phyloP scores from a whole-genome alignment of 257 asterid species.

The Primulina eburnea region DNA sequence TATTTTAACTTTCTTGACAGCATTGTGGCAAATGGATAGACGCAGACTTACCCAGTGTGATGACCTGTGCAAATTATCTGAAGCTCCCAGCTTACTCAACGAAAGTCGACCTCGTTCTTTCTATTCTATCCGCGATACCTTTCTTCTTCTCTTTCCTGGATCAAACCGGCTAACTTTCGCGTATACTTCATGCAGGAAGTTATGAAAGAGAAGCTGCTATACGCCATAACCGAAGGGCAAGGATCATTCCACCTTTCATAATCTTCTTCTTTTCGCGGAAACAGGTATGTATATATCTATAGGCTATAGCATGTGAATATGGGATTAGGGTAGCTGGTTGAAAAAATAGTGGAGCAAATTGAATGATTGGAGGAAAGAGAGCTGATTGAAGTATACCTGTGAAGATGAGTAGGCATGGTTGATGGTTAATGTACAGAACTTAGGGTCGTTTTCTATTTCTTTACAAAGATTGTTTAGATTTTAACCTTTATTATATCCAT shows the following conservation, averaged over 20 bases:
- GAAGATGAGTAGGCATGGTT: background rate
- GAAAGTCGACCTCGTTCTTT: constrained; percentile 42
- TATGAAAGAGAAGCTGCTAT: constrained; percentile 80
- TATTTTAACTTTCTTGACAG: constrained; percentile 47
- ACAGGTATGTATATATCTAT: constrained; percentile 15
- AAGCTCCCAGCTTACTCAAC: constrained; percentile 96
- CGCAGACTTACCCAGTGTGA: constrained; percentile 87
- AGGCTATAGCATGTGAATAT: constrained; percentile 39
- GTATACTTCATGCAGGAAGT: constrained; percentile 49
- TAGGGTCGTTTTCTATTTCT: background rate
- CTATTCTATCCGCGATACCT: background rate
- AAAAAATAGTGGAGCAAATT: constrained; percentile 3
- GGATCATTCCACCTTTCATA: constrained; percentile 90
- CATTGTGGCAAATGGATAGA: constrained; percentile 60
- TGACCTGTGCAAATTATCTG: constrained; percentile 93
- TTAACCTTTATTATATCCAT: background rate
- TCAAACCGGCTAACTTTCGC: background rate
- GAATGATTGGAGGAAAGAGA: background rate
- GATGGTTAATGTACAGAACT: background rate
- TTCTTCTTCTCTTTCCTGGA: background rate
- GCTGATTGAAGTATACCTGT: constrained; percentile 1
- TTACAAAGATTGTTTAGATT: background rate
- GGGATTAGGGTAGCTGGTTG: constrained; percentile 32
- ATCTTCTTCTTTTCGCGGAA: constrained; percentile 8
- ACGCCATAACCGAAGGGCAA: constrained; percentile 92